Evolutionary conservation across 2,329 filamentous ascomycete species (phyloP).

Genomic region (Diaporthe ampelina): DNA sequence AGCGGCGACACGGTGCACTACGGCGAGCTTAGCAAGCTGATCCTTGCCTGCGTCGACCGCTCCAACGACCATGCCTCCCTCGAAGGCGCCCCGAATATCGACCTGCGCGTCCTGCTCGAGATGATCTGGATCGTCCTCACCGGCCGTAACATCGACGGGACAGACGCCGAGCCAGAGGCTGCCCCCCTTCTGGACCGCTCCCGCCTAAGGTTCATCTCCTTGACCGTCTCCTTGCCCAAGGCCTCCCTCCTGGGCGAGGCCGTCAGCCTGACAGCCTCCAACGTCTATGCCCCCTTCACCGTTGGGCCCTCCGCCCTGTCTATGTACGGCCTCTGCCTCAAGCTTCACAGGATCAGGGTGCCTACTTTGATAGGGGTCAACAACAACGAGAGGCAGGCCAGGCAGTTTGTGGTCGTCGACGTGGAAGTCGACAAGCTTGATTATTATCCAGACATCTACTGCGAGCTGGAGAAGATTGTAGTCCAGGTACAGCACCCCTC

Average conservation of each 20-base stretch:
- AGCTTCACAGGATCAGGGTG: slow-evolving; percentile 70
- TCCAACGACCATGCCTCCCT: slow-evolving; percentile 38
- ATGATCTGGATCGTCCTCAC: slow-evolving; percentile 55
- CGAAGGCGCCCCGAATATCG: slow-evolving; percentile 40
- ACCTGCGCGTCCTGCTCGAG: slow-evolving; percentile 52
- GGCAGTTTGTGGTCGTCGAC: slow-evolving; percentile 76
- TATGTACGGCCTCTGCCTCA: slow-evolving; percentile 55
- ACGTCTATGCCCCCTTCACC: slow-evolving; percentile 54
- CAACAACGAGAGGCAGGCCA: slow-evolving; percentile 74
- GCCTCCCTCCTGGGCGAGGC: slow-evolving; percentile 76
- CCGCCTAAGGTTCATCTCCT: slow-evolving; percentile 60
- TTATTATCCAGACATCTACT: slow-evolving; percentile 63
- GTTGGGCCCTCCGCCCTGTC: slow-evolving; percentile 42
- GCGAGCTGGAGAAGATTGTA: slow-evolving; percentile 69
- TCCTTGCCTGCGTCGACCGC: slow-evolving; percentile 62
- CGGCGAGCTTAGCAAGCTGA: slow-evolving; percentile 76
- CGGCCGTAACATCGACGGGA: slow-evolving; percentile 52
- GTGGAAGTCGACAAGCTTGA: slow-evolving; percentile 71
- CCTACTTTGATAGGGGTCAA: slow-evolving; percentile 82
- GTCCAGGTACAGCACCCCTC: slow-evolving; percentile 64
- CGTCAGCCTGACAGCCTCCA: slow-evolving; percentile 65
- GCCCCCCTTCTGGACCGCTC: slow-evolving; percentile 52
- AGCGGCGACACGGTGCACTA: slow-evolving; percentile 82
- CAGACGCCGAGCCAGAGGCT: slow-evolving; percentile 48
- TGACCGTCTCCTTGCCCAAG: slow-evolving; percentile 74